Evolutionary conservation across 208 protist species (phyloP).

Genomic region (Leishmania mexicana): DNA sequence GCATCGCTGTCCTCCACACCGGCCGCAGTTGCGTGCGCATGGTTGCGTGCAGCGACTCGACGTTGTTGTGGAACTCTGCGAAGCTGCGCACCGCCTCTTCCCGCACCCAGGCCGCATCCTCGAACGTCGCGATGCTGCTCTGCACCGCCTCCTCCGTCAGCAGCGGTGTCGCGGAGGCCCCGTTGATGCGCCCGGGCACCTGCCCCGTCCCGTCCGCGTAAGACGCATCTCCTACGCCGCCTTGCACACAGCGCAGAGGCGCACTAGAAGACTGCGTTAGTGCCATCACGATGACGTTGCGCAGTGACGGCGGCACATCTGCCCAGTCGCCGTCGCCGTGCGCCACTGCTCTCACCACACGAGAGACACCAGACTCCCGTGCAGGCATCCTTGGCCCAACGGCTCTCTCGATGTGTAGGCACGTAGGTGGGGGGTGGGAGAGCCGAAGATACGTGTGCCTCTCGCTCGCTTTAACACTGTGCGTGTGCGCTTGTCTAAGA

Average conservation of each 20-base stretch:
- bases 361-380: slow-evolving; percentile 3
- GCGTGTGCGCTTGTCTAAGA: neutral
- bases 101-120: slow-evolving; percentile 70
- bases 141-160: slow-evolving; percentile 73
- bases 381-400: neutral
- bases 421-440: too few relatives aligned
- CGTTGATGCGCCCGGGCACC: neutral
- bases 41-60: slow-evolving; percentile 61
- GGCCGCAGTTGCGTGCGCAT: slow-evolving; percentile 61
- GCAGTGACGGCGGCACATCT: slow-evolving; percentile 58
- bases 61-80: slow-evolving; percentile 82
- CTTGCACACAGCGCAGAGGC: slow-evolving; percentile 10
- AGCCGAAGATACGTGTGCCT: neutral
- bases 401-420: neutral
- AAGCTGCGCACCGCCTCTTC: slow-evolving; percentile 74
- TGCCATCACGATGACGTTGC: slow-evolving; percentile 63
- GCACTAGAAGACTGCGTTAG: slow-evolving; percentile 21
- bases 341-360: slow-evolving; percentile 23
- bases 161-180: neutral
- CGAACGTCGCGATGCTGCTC: slow-evolving; percentile 77
- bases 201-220: neutral
- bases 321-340: slow-evolving; percentile 79
- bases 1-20: slow-evolving; percentile 71
- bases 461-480: neutral
- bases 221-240: neutral